Conservation (phyloP, 305 asterid genomes). For the Fraxinus velutina region DNA sequence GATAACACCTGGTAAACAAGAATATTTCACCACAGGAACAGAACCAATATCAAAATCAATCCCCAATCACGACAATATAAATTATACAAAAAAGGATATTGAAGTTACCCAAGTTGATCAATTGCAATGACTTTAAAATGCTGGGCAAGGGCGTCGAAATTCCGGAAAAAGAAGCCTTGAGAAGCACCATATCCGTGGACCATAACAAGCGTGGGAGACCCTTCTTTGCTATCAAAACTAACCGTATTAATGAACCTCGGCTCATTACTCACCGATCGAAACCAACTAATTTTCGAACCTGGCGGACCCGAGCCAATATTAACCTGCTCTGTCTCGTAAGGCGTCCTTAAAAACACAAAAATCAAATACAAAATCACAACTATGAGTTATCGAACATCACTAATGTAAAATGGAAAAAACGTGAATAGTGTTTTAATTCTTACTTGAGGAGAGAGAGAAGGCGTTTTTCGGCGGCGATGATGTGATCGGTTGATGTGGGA, state of each 20-base stretch:
- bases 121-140: conserved; percentile 71
- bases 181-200: conserved; percentile 84
- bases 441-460: conserved; percentile 70
- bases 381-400: background rate
- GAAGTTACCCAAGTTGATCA: conserved; percentile 76
- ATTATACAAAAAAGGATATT: background rate
- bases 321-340: conserved; percentile 57
- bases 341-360: conserved; percentile 49
- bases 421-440: background rate
- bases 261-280: conserved; percentile 57
- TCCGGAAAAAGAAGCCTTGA: conserved; percentile 82
- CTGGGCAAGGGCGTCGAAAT: conserved; percentile 62
- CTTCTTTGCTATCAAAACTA: conserved; percentile 63
- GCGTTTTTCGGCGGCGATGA: conserved; percentile 70
- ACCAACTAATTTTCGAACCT: conserved; percentile 72
- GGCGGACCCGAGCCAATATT: conserved; percentile 77
- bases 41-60: background rate
- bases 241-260: conserved; percentile 69
- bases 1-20: background rate
- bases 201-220: conserved; percentile 75
- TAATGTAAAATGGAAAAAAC: background rate
- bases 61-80: background rate
- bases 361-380: background rate
- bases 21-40: background rate
- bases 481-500: conserved; percentile 73